A percentile compares a stretch with the other conserved stretches of the same genome.
Conservation (phyloP, 2,329 filamentous ascomycete genomes). For the Diaporthe citriasiana region DNA sequence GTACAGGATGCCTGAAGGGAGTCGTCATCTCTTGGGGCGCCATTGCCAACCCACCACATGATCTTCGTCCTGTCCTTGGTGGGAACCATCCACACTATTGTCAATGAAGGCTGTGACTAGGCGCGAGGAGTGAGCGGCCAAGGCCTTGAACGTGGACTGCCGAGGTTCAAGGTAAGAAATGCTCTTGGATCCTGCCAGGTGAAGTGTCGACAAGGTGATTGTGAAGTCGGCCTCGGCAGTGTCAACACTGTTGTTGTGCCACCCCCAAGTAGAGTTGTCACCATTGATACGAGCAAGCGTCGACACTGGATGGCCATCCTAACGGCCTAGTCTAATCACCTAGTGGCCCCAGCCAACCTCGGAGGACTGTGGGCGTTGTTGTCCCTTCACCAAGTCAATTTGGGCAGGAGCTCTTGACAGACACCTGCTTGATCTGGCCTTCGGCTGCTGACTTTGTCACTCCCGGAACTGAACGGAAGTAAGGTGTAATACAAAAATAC, state of each 20-base stretch:
- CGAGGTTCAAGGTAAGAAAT: neutral
- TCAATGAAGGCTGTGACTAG: neutral
- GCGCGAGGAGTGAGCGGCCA: neutral
- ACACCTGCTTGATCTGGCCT: neutral
- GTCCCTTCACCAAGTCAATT: neutral
- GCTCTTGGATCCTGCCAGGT: neutral
- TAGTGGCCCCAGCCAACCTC: neutral
- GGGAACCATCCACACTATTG: neutral
- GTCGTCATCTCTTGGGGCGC: slow-evolving; percentile 6
- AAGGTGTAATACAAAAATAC: neutral
- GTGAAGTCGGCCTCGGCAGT: slow-evolving; percentile 24
- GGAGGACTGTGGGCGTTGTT: neutral
- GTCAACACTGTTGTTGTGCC: slow-evolving; percentile 12
- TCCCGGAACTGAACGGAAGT: neutral
- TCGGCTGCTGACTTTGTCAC: neutral
- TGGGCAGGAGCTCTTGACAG: neutral
- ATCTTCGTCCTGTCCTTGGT: neutral
- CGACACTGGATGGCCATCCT: neutral
- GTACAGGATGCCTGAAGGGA: slow-evolving; percentile 18
- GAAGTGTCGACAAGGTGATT: slow-evolving; percentile 1
- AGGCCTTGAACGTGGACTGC: slow-evolving; percentile 6
- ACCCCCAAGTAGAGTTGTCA: slow-evolving; percentile 19
- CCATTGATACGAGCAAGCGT: slow-evolving; percentile 10
- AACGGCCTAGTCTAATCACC: neutral
- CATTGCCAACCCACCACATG: neutral